Evolutionary conservation across 2,329 filamentous ascomycete species (phyloP).

Genomic region (Fusarium sp.): DNA sequence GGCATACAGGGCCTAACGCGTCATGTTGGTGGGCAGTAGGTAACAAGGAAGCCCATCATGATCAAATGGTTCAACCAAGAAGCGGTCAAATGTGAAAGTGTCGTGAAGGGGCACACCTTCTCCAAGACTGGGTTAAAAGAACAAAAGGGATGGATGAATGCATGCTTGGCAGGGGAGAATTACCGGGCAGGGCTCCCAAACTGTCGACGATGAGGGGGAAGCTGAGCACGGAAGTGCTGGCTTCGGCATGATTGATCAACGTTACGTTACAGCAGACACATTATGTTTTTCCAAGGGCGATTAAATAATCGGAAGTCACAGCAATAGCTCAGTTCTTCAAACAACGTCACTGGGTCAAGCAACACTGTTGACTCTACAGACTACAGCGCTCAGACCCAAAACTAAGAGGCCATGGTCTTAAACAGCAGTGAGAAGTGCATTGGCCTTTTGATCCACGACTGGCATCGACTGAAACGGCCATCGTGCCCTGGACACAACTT

Average conservation of each 20-base stretch:
- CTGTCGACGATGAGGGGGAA: too few relatives aligned
- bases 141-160: fast-evolving
- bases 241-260: neutral
- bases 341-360: neutral
- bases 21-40: neutral
- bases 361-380: neutral
- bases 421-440: neutral
- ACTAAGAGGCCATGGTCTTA: neutral
- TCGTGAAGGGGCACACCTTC: too few relatives aligned
- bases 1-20: too few relatives aligned
- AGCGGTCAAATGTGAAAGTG: too few relatives aligned
- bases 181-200: fast-evolving
- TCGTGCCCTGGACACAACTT: neutral
- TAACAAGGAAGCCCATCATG: neutral
- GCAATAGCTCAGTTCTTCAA: too few relatives aligned
- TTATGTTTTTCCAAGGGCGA: too few relatives aligned
- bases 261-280: neutral
- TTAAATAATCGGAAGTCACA: neutral
- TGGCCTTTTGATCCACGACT: neutral
- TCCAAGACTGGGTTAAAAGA: too few relatives aligned
- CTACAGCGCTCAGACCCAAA: neutral
- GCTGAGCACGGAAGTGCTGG: neutral
- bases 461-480: neutral
- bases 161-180: neutral
- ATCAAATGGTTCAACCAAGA: neutral